These are phyloP conservation scores for Grosmannia serpens DNA, from an alignment of 2,329 filamentous ascomycete genomes.

Conservation along the genomic window DNA sequence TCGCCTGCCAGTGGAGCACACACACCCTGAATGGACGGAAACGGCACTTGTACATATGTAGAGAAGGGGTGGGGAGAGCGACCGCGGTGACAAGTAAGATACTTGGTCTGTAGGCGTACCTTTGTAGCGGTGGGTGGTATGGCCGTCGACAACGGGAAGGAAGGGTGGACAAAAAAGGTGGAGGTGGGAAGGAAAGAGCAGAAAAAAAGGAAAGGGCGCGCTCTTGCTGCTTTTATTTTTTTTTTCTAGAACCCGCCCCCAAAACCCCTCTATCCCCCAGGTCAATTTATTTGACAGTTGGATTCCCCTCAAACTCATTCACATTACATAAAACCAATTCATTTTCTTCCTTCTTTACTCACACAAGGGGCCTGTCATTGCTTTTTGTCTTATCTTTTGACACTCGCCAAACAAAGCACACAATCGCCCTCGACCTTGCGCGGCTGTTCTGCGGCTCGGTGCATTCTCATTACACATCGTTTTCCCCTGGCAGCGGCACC, in stretches of 20 bases:
- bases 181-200: not conserved
- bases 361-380: slow-evolving; percentile 28
- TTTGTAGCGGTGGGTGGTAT: not conserved
- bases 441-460: slow-evolving; percentile 14
- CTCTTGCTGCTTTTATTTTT: not conserved
- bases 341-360: slow-evolving; percentile 28
- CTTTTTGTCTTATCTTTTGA: slow-evolving; percentile 25
- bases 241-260: not conserved
- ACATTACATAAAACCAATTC: slow-evolving; percentile 38
- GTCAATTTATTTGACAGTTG: slow-evolving; percentile 2
- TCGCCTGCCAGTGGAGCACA: not conserved
- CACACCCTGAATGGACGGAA: not conserved
- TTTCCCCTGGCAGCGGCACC: slow-evolving; percentile 2
- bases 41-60: not conserved
- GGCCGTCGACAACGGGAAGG: not conserved
- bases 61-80: not conserved
- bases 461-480: slow-evolving; percentile 8
- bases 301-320: slow-evolving; percentile 20
- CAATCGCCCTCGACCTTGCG: slow-evolving; percentile 13
- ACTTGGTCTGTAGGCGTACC: not conserved
- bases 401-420: slow-evolving; percentile 8
- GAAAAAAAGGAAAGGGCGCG: not conserved
- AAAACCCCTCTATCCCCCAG: slow-evolving; percentile 13
- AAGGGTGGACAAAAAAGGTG: not conserved
- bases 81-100: not conserved